Conservation (phyloP, 2,329 filamentous ascomycete species). For the Cladosporium sp. region DNA sequence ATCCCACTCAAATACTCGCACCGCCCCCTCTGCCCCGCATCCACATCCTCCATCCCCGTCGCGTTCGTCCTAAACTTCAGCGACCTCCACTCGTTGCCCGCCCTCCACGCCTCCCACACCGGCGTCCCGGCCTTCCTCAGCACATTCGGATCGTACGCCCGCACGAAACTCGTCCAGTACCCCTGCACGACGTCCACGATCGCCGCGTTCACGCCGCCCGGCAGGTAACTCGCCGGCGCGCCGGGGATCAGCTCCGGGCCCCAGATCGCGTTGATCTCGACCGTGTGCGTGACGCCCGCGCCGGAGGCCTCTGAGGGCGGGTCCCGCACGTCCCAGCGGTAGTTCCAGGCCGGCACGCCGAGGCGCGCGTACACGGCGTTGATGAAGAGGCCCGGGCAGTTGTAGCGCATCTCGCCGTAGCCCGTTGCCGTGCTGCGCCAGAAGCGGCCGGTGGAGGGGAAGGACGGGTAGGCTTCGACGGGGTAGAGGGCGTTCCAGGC, state of each 20-base stretch:
- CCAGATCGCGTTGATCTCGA: constrained; percentile 62
- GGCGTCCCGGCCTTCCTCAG: constrained; percentile 42
- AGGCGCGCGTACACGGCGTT: constrained; percentile 37
- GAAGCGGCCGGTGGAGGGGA: constrained; percentile 46
- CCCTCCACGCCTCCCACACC: constrained; percentile 40
- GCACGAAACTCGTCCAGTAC: constrained; percentile 71
- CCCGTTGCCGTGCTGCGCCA: constrained; percentile 54
- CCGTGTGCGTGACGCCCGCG: constrained; percentile 59
- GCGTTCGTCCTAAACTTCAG: constrained; percentile 34
- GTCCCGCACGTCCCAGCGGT: constrained; percentile 64
- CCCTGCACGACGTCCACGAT: constrained; percentile 58
- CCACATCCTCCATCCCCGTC: constrained; percentile 36
- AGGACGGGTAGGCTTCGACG: constrained; percentile 38
- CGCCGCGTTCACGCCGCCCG: constrained; percentile 46
- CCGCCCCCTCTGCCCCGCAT: constrained; percentile 32
- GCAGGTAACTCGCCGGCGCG: constrained; percentile 51
- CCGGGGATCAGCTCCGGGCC: constrained; percentile 52
- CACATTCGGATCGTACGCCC: constrained; percentile 59
- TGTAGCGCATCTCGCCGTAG: constrained; percentile 61
- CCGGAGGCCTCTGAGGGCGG: constrained; percentile 46
- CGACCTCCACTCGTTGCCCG: constrained; percentile 23
- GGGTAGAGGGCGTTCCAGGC: constrained; percentile 53
- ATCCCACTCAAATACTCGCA: constrained; percentile 48
- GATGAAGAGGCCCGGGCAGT: constrained; percentile 56
- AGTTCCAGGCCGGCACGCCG: constrained; percentile 54